Percentiles rank a stretch among this genome's conserved stretches.
Evolutionary conservation across 257 asterid genomes (phyloP).

Genomic region (Solanum stenotomum): DNA sequence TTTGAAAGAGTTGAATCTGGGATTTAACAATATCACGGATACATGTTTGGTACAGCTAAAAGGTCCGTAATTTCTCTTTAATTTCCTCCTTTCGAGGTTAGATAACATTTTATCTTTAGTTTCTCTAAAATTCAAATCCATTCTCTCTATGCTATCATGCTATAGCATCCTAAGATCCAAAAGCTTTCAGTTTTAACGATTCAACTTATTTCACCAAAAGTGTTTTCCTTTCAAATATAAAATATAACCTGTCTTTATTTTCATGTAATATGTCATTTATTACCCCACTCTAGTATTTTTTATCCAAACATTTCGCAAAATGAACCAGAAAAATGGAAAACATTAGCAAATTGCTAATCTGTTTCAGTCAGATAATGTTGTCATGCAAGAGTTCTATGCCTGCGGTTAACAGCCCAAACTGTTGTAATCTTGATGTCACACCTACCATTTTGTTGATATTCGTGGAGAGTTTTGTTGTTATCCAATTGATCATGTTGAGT

Average conservation of each 20-base stretch:
- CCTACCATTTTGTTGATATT: background rate
- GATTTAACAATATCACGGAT: conserved; percentile 3
- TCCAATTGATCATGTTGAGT: background rate
- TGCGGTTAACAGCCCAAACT: background rate
- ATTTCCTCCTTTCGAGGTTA: background rate
- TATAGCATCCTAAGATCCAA: background rate
- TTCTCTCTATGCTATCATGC: background rate
- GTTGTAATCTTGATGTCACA: background rate
- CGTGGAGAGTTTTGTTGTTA: background rate
- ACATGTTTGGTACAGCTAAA: conserved; percentile 1
- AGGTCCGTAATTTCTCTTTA: background rate
- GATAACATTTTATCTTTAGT: background rate
- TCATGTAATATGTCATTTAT: background rate
- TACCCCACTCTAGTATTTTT: background rate
- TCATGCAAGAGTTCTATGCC: background rate
- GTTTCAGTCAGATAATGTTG: background rate
- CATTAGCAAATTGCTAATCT: background rate
- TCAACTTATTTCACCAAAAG: background rate
- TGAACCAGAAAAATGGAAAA: background rate
- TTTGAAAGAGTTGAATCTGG: conserved; percentile 6
- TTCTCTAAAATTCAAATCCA: background rate
- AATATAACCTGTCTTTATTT: background rate
- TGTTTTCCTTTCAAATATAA: background rate
- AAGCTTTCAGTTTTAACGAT: background rate
- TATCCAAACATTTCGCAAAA: background rate